Evolutionary conservation across 805 yeast species (phyloP).

Genomic region (Lipomyces sp.): DNA sequence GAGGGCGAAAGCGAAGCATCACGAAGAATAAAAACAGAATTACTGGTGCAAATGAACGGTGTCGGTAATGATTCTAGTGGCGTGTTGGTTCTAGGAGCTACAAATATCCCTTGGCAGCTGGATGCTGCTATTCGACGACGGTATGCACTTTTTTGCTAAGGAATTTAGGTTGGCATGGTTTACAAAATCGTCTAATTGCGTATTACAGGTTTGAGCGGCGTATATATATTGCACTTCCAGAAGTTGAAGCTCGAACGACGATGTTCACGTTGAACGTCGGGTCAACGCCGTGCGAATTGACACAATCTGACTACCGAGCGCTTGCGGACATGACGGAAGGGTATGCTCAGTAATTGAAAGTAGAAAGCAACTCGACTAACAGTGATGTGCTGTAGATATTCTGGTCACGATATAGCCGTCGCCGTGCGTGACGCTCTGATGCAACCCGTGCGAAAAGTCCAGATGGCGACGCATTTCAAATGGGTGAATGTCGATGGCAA

Average conservation of each 20-base stretch:
- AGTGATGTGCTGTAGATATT: conserved; percentile 52
- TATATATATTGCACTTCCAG: conserved; percentile 94
- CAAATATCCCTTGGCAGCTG: conserved; percentile 98
- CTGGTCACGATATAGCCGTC: conserved; percentile 96
- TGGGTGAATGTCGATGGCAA: conserved; percentile 49
- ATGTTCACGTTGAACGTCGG: conserved; percentile 97
- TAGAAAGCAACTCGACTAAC: neutral
- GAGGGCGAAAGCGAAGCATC: conserved; percentile 98
- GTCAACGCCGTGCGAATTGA: conserved; percentile 79
- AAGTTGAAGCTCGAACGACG: conserved; percentile 83
- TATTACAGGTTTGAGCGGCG: conserved; percentile 73
- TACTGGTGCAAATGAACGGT: conserved; percentile 98
- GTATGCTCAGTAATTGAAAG: conserved; percentile 1
- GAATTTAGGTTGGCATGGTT: neutral
- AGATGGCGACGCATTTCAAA: conserved; percentile 93
- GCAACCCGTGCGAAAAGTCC: conserved; percentile 97
- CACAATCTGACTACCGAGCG: conserved; percentile 71
- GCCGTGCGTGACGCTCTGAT: conserved; percentile 96
- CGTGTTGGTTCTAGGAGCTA: conserved; percentile 93
- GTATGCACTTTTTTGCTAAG: conserved; percentile 2
- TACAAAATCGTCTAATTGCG: conserved; percentile 2
- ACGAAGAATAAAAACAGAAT: conserved; percentile 92
- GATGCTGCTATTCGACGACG: conserved; percentile 97
- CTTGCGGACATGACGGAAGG: conserved; percentile 96
- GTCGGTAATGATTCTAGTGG: conserved; percentile 94